Percentiles rank a stretch among this genome's conserved stretches.
phyloP scores from a whole-genome alignment of 495 filamentous ascomycete species.

The Tuber calosporum region DNA sequence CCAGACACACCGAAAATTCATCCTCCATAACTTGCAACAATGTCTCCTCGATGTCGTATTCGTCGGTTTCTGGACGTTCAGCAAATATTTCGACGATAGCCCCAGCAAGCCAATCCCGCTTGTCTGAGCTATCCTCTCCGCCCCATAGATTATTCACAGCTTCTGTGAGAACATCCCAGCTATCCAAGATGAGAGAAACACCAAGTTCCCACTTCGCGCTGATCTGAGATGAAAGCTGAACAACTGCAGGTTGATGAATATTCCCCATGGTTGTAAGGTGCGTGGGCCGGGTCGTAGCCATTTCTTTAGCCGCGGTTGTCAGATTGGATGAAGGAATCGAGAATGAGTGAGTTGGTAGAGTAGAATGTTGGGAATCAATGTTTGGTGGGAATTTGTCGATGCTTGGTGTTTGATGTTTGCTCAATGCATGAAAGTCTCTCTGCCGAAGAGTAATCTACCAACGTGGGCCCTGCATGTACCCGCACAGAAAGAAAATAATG shows the following conservation, averaged over 20 bases:
- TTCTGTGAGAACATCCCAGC: conserved; percentile 78
- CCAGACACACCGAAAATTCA: conserved; percentile 85
- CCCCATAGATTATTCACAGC: conserved; percentile 85
- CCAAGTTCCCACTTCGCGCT: conserved; percentile 64
- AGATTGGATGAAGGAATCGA: not conserved
- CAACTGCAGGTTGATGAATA: not conserved
- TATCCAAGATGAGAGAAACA: conserved; percentile 68
- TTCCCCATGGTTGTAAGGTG: not conserved
- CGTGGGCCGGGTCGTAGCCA: not conserved
- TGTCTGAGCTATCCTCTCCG: conserved; percentile 73
- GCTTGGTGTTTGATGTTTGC: not conserved
- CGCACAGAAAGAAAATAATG: no score
- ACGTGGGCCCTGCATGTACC: no score
- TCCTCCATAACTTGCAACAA: conserved; percentile 86
- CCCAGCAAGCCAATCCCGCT: conserved; percentile 94
- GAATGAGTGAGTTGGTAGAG: not conserved
- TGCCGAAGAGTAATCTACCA: not conserved
- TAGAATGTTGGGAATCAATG: not conserved
- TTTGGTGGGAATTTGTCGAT: not conserved
- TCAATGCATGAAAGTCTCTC: not conserved
- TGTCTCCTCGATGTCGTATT: conserved; percentile 73
- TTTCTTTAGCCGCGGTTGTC: not conserved
- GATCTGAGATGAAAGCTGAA: conserved; percentile 4
- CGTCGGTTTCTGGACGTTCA: conserved; percentile 64
- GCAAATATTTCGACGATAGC: conserved; percentile 74